Percentiles rank a stretch among this genome's conserved stretches.
phyloP scores from a whole-genome alignment of 73 alveolate genomes.

The Paramecium caudatum region DNA sequence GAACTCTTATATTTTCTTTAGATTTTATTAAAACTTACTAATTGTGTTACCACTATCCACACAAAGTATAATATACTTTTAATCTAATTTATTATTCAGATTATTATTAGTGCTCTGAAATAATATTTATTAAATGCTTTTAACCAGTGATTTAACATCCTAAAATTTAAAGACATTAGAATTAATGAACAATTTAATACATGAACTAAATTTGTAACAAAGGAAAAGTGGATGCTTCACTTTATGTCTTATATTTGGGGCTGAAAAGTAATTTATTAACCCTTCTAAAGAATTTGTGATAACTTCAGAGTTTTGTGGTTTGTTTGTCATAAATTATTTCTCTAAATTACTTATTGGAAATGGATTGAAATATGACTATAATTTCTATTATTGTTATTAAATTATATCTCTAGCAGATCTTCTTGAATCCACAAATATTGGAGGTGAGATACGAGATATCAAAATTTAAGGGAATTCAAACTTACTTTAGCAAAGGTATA shows the following conservation, averaged over 20 bases:
- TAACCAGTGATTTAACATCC: slow-evolving; percentile 51
- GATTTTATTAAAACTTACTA: slow-evolving; percentile 15
- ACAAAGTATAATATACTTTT: slow-evolving; percentile 45
- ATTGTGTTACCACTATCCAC: slow-evolving; percentile 59
- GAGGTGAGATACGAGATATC: slow-evolving; percentile 81
- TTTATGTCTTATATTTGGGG: slow-evolving; percentile 83
- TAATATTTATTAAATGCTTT: slow-evolving; percentile 28
- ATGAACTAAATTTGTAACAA: slow-evolving; percentile 73
- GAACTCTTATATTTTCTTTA: slow-evolving; percentile 68
- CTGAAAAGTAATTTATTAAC: slow-evolving; percentile 79
- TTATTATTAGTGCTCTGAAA: slow-evolving; percentile 51
- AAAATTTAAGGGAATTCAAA: slow-evolving; percentile 77
- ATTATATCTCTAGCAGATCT: slow-evolving; percentile 80
- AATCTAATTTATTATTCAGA: slow-evolving; percentile 58
- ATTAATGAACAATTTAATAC: slow-evolving; percentile 76
- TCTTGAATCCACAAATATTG: slow-evolving; percentile 81
- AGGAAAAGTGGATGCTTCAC: slow-evolving; percentile 82
- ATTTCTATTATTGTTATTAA: slow-evolving; percentile 70
- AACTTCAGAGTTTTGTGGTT: slow-evolving; percentile 70
- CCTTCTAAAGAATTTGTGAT: slow-evolving; percentile 77
- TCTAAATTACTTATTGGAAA: slow-evolving; percentile 59
- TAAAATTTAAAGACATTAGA: slow-evolving; percentile 58
- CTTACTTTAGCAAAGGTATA: slow-evolving; percentile 70
- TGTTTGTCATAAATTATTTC: slow-evolving; percentile 44
- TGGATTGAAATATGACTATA: slow-evolving; percentile 76